Evolutionary conservation across 2,329 filamentous ascomycete genomes (phyloP).

Genomic region (Clarireedia sp.): DNA sequence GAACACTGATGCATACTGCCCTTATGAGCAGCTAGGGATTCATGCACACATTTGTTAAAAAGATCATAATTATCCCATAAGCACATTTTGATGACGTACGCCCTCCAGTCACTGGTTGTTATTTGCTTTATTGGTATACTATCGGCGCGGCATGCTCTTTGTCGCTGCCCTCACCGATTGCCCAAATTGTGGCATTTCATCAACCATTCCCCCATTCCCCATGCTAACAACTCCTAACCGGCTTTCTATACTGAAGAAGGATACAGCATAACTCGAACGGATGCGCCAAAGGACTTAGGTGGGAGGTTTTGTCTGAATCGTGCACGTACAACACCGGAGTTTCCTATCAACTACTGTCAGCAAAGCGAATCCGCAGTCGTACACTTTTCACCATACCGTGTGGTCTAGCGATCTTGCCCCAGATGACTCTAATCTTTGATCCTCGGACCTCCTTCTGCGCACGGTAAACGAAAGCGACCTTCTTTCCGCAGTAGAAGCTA

Average conservation of each 20-base stretch:
- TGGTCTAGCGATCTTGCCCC: constrained; percentile 94
- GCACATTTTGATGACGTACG: constrained; percentile 5
- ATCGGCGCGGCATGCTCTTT: constrained; percentile 45
- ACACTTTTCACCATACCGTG: constrained; percentile 58
- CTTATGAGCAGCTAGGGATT: too few species aligned
- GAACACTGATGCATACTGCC: too few species aligned
- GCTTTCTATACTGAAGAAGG: constrained; percentile 83
- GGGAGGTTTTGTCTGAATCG: constrained; percentile 96
- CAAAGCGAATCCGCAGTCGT: not conserved
- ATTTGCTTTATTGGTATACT: constrained; percentile 45
- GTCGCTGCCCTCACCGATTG: constrained; percentile 42
- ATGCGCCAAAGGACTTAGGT: constrained; percentile 92
- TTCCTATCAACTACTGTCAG: constrained; percentile 49
- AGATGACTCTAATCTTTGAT: constrained; percentile 98
- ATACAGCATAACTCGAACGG: constrained; percentile 96
- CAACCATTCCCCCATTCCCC: constrained; percentile 51
- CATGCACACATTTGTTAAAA: not conserved
- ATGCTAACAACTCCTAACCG: constrained; percentile 39
- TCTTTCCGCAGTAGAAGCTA: constrained; percentile 95
- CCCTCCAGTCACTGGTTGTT: constrained; percentile 21
- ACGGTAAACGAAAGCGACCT: constrained; percentile 97
- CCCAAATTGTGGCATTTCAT: constrained; percentile 52
- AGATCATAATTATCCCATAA: constrained; percentile 13
- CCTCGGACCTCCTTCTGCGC: constrained; percentile 90
- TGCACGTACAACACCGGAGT: constrained; percentile 95